Conservation (phyloP, 2,329 filamentous ascomycete genomes). For the Claviceps sp. region DNA sequence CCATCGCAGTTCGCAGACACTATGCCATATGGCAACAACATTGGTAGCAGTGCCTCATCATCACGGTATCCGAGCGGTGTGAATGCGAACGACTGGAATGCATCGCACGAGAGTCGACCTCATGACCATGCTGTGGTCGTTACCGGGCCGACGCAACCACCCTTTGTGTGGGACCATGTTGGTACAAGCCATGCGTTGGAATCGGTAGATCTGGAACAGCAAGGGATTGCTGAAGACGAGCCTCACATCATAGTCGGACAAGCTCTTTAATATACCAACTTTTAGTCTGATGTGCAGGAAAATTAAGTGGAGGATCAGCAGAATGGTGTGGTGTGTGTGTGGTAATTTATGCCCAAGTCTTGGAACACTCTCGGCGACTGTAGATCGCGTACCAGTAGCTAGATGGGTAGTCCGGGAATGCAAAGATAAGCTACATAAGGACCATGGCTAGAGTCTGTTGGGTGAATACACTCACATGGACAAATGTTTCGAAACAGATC, state of each 20-base stretch:
- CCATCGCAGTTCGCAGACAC: conserved; percentile 12
- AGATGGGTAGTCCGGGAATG: too few relatives aligned
- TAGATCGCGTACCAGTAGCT: too few relatives aligned
- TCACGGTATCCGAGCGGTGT: conserved; percentile 39
- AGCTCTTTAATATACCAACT: neutral
- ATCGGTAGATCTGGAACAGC: neutral
- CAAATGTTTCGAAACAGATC: too few relatives aligned
- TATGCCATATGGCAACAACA: conserved; percentile 36
- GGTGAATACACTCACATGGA: too few relatives aligned
- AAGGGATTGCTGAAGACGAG: neutral
- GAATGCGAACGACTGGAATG: conserved; percentile 29
- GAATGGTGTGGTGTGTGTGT: neutral
- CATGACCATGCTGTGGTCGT: neutral
- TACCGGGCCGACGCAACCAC: neutral
- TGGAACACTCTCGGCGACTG: too few relatives aligned
- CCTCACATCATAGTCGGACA: neutral
- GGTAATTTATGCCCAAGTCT: too few relatives aligned
- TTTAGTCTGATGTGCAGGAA: neutral
- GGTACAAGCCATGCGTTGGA: neutral
- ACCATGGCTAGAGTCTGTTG: too few relatives aligned
- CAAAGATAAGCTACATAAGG: too few relatives aligned
- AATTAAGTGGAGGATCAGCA: neutral
- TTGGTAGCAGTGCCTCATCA: conserved; percentile 18
- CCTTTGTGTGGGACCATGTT: conserved; percentile 1
- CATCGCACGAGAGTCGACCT: conserved; percentile 5